These are phyloP conservation scores for Blastocystis sp. DNA, from an alignment of 352 stramenopile genomes.

Conservation along the genomic window DNA sequence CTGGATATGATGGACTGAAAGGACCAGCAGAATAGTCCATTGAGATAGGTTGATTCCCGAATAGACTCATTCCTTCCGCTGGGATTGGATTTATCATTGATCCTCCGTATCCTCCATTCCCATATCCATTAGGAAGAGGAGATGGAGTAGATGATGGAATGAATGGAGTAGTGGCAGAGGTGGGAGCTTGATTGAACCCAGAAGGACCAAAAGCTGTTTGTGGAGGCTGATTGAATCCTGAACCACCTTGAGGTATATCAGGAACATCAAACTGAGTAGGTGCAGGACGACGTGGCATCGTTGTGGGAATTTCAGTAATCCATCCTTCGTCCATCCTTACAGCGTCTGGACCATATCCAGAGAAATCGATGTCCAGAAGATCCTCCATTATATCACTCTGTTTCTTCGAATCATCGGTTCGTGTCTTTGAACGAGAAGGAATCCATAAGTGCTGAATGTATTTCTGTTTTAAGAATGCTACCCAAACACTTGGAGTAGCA, in stretches of 20 bases:
- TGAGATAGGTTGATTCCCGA: background rate
- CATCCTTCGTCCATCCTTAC: slow-evolving; percentile 35
- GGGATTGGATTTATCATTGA: background rate
- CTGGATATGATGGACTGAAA: background rate
- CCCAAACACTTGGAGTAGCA: slow-evolving; percentile 5
- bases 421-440: background rate
- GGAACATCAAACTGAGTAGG: background rate
- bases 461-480: slow-evolving; percentile 41
- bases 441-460: slow-evolving; percentile 49
- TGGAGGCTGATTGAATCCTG: background rate
- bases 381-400: slow-evolving; percentile 33
- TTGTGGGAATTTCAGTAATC: background rate
- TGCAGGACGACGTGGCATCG: background rate
- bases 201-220: background rate
- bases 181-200: too few relatives aligned
- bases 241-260: background rate
- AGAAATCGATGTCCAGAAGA: slow-evolving; percentile 52
- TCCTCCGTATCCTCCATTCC: background rate
- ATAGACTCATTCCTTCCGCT: background rate
- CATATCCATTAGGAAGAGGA: background rate
- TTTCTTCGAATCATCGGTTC: slow-evolving; percentile 1
- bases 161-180: too few relatives aligned
- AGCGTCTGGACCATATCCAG: slow-evolving; percentile 15
- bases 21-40: background rate
- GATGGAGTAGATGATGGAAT: background rate